phyloP scores from a whole-genome alignment of 495 filamentous ascomycete species.

The Pyrenula massariospora region DNA sequence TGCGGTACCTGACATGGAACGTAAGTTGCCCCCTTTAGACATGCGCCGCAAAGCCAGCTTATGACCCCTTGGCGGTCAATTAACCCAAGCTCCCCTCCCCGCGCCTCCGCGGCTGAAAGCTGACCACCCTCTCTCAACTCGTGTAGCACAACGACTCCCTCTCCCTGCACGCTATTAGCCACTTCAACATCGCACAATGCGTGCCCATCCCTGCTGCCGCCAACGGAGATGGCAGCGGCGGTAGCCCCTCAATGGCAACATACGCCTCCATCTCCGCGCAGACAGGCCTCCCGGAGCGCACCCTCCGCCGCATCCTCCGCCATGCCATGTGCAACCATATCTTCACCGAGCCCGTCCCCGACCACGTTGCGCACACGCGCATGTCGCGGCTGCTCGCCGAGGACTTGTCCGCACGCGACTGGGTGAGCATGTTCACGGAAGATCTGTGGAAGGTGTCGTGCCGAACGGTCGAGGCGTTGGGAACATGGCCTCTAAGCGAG shows the following conservation, averaged over 20 bases:
- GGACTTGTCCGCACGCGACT: constrained; percentile 39
- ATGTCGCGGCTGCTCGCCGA: constrained; percentile 53
- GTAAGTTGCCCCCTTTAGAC: not conserved
- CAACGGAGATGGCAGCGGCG: too few species aligned
- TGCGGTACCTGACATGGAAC: not conserved
- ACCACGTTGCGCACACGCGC: constrained; percentile 17
- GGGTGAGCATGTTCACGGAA: not conserved
- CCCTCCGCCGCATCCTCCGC: not conserved
- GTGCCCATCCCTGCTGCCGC: not conserved
- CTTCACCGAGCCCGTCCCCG: not conserved
- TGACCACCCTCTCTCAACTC: too few species aligned
- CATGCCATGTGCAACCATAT: not conserved
- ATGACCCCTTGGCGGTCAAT: not conserved
- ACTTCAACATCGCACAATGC: not conserved
- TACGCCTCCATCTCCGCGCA: not conserved
- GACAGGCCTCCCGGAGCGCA: not conserved
- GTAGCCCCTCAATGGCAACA: not conserved
- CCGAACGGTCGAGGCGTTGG: not conserved
- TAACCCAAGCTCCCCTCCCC: not conserved
- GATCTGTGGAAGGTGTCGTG: not conserved
- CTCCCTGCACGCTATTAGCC: not conserved
- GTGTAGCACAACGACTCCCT: constrained; percentile 1
- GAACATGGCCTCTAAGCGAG: constrained; percentile 6
- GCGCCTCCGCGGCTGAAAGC: not conserved
- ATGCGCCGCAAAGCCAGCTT: not conserved